Evolutionary conservation across 768 basidiomycete genomes (phyloP).

Genomic region (Baorangia bicolor): DNA sequence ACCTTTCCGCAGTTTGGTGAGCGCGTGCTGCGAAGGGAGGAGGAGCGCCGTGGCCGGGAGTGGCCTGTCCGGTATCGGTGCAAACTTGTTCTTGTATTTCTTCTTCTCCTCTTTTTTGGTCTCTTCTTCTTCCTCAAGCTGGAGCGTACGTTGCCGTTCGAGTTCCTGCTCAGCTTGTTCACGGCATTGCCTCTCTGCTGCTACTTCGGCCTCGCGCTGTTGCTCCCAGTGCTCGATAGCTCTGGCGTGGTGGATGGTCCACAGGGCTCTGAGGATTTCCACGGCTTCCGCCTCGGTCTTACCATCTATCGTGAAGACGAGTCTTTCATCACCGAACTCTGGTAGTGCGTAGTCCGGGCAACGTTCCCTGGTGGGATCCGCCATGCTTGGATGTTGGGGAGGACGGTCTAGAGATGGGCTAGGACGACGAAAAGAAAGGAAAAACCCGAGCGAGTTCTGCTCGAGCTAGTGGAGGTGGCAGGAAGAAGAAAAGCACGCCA

Average conservation of each 20-base stretch:
- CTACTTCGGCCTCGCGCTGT: neutral
- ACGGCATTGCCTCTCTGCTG: neutral
- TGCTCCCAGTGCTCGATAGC: neutral
- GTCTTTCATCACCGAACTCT: neutral
- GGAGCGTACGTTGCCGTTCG: neutral
- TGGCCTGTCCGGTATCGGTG: fast-evolving
- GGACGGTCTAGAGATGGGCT: too few species aligned
- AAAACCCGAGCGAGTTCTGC: too few species aligned
- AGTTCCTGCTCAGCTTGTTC: neutral
- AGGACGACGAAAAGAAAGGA: too few species aligned
- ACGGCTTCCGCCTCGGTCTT: neutral
- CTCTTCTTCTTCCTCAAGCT: neutral
- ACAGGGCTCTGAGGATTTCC: neutral
- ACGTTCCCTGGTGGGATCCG: neutral
- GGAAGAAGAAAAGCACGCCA: too few species aligned
- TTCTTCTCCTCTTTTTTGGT: neutral
- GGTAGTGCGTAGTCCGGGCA: neutral
- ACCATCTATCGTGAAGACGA: neutral
- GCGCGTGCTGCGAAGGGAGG: fast-evolving
- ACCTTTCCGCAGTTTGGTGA: neutral
- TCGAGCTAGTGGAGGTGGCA: too few species aligned
- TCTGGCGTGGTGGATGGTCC: neutral
- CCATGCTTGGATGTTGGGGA: too few species aligned
- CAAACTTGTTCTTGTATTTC: neutral
- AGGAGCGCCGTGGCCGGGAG: fast-evolving